Percentiles rank a stretch among this genome's conserved stretches.
These are phyloP conservation scores for Cinchona pubescens DNA, from an alignment of 257 asterid species.

Conservation along the genomic window DNA sequence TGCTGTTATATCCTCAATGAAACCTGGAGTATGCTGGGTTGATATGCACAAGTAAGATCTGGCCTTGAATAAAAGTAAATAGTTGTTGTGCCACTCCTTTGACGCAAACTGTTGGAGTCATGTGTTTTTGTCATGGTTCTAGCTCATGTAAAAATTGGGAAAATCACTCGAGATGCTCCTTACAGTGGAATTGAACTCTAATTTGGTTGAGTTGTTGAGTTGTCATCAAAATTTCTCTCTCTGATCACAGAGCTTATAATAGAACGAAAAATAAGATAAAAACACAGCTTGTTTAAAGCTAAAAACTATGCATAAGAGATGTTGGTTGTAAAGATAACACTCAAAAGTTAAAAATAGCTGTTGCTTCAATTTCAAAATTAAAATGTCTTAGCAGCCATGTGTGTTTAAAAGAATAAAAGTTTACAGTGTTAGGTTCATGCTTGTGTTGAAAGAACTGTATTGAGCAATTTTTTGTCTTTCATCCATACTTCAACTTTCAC, in stretches of 20 bases:
- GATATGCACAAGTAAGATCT: slow-evolving; percentile 86
- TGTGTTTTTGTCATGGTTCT: background rate
- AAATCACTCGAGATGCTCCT: background rate
- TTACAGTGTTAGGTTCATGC: background rate
- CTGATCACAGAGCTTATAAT: background rate
- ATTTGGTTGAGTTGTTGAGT: background rate
- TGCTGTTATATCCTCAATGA: slow-evolving; percentile 89
- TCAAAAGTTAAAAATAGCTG: background rate
- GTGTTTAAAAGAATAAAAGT: background rate
- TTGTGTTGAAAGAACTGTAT: background rate
- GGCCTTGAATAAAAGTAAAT: slow-evolving; percentile 13
- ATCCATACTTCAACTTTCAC: background rate
- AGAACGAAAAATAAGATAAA: background rate
- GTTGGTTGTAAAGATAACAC: background rate
- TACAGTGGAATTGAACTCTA: background rate
- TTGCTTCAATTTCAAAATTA: background rate
- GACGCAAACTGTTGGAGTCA: too few relatives aligned
- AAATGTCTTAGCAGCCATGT: background rate
- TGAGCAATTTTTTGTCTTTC: background rate
- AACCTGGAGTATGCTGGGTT: slow-evolving; percentile 90
- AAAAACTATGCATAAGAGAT: background rate
- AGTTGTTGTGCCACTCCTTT: slow-evolving; percentile 4
- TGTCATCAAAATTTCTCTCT: background rate
- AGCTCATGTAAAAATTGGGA: background rate
- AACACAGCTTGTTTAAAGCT: background rate